Base-by-base conservation (phyloP, 1,139 yeast species). In the Debaryomycetaceae sp. region DNA sequence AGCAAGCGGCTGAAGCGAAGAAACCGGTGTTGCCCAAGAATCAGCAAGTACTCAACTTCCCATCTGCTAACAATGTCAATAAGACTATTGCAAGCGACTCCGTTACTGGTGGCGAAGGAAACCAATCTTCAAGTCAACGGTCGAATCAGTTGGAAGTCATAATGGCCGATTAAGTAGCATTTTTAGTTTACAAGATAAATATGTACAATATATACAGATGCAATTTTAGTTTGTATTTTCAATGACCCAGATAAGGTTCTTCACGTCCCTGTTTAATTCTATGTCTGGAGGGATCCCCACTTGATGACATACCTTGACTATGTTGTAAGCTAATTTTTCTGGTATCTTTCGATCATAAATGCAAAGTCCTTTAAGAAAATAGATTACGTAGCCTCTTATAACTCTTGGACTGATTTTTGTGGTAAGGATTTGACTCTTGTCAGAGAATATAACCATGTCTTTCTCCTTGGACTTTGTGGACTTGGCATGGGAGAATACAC, bases 51-150 rank as follows among this genome's bases (percentile, higher is more conserved):
- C 56, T 71, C 38, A 54, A 54, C 22, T 67, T 70, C 47, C 54
- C 49, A 41, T 45, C 53, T 40, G 33, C 51, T 42, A 42, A 54
- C 34, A 42, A 50, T 40, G 35, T 51, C 6, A 67, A 62, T 44
- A 72, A 69, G 50, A 68, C 76, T 1, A 66, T 63, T 4, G 63
- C 71, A 22, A 65, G 62, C 45, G 71, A 70, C 49, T 59, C 72
- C 40, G 66, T 69, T 37, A 50, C 56, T 17, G 51, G 50, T 13
- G 46, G 43, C 4, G 27, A 38, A 59, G 40, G 43, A 40, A 37
- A 17, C 22, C 6, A 6, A n/a, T n/a, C 22, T 9, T 4, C 24
- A 13, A 11, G 37, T 8, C 8, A 34, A 34, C n/a, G 4, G 4
- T 14, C 37, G 14, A 36, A 36, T 17, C 20, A 17, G 4, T 17